Evolutionary conservation across 192 early-diverging fungal genomes (phyloP).

Genomic region (Endogone sp.): DNA sequence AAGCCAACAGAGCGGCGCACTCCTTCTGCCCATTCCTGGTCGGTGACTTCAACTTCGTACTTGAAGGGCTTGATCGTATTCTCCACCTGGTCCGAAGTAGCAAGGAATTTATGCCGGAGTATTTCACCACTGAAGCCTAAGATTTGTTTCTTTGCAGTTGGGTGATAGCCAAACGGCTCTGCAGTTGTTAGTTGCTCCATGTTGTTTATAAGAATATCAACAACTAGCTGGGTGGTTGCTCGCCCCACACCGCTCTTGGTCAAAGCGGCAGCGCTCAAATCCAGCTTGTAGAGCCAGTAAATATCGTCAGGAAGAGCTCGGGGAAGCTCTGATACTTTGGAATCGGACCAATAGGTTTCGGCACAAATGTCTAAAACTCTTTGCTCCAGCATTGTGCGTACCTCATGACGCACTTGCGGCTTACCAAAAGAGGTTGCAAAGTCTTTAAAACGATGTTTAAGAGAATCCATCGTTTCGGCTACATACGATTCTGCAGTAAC

Average conservation of each 20-base stretch:
- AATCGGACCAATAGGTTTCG: slow-evolving; percentile 89
- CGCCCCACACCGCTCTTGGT: slow-evolving; percentile 95
- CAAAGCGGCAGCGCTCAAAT: slow-evolving; percentile 76
- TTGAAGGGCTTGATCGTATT: slow-evolving; percentile 99
- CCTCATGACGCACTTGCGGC: slow-evolving; percentile 88
- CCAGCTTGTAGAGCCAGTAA: slow-evolving; percentile 83
- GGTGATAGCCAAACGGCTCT: slow-evolving; percentile 87
- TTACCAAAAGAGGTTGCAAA: slow-evolving; percentile 92
- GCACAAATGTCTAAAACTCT: slow-evolving; percentile 87
- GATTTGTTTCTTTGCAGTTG: slow-evolving; percentile 73
- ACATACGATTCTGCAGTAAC: slow-evolving; percentile 96
- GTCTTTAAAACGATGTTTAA: slow-evolving; percentile 94
- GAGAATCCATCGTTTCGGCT: slow-evolving; percentile 86
- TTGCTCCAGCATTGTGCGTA: slow-evolving; percentile 89
- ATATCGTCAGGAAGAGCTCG: slow-evolving; percentile 57
- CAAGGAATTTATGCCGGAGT: slow-evolving; percentile 79
- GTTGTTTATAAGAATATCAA: slow-evolving; percentile 79
- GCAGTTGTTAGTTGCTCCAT: slow-evolving; percentile 74
- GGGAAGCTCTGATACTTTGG: slow-evolving; percentile 61
- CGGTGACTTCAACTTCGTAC: slow-evolving; percentile 92
- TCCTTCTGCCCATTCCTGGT: slow-evolving; percentile 91
- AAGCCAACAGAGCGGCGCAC: slow-evolving; percentile 70
- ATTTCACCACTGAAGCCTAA: slow-evolving; percentile 83
- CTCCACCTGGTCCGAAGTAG: slow-evolving; percentile 95
- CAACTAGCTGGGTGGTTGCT: slow-evolving; percentile 87